Conservation (phyloP, 768 basidiomycete genomes). For the Tulasnella sp. region DNA sequence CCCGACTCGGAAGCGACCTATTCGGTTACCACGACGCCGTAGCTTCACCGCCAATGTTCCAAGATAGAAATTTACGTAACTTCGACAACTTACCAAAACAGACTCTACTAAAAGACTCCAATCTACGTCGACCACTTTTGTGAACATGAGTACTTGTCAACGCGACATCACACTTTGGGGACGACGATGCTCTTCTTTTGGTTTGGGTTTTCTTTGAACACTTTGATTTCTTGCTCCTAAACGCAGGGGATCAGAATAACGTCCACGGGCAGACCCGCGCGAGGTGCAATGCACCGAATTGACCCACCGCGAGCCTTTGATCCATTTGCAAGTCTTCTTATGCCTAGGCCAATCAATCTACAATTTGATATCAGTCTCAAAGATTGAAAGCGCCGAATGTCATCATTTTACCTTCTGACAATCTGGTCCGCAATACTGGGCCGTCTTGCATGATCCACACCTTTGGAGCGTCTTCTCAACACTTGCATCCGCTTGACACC, state of each 20-base stretch:
- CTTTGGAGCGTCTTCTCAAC: slow-evolving; percentile 4
- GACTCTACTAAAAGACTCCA: background rate
- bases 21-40: background rate
- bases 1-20: background rate
- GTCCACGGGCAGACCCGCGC: background rate
- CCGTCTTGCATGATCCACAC: slow-evolving; percentile 1
- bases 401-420: background rate
- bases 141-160: background rate
- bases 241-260: background rate
- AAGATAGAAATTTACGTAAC: background rate
- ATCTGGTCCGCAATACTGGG: background rate
- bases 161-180: background rate
- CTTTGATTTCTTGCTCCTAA: background rate
- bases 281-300: background rate
- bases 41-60: too few species aligned
- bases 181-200: background rate
- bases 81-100: background rate
- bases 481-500: background rate
- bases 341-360: background rate
- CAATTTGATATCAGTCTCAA: background rate
- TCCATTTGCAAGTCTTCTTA: slow-evolving; percentile 17
- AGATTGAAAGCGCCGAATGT: background rate
- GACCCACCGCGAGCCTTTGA: slow-evolving; percentile 6
- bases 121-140: background rate
- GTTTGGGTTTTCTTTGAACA: background rate